These are phyloP conservation scores for Pythium rhizo-oryzae DNA, from an alignment of 352 stramenopile genomes.

Conservation along the genomic window DNA sequence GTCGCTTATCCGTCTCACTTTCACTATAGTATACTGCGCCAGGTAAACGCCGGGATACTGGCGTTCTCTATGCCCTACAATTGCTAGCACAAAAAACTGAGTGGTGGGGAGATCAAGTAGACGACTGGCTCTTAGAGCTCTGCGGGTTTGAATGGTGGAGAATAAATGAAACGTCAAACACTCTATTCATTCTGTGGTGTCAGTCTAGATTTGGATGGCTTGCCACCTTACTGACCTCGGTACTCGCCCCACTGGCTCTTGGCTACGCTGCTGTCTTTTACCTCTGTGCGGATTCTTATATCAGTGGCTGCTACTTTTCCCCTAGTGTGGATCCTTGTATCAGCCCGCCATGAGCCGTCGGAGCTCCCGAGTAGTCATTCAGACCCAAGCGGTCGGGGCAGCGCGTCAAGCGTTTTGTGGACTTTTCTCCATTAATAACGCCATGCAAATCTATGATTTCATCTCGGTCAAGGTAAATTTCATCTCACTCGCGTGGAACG, in stretches of 20 bases:
- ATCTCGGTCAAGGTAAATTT: constrained; percentile 16
- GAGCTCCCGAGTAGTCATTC: background rate
- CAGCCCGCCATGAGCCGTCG: constrained; percentile 1
- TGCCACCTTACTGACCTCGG: background rate
- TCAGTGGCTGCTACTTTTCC: constrained; percentile 6
- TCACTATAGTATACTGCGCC: too few relatives aligned
- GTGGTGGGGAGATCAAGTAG: too few relatives aligned
- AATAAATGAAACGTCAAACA: background rate
- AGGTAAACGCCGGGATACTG: too few relatives aligned
- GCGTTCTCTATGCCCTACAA: too few relatives aligned
- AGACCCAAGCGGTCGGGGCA: constrained; percentile 11
- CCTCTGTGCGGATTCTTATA: constrained; percentile 1
- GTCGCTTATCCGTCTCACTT: too few relatives aligned
- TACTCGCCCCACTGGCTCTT: background rate
- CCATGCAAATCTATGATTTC: constrained; percentile 15
- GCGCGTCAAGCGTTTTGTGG: constrained; percentile 10
- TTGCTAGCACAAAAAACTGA: too few relatives aligned
- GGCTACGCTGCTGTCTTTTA: background rate
- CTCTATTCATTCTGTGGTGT: background rate
- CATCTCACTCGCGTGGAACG: background rate
- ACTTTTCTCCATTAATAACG: constrained; percentile 21
- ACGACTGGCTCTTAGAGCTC: too few relatives aligned
- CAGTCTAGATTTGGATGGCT: constrained; percentile 5
- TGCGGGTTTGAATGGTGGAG: background rate
- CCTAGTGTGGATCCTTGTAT: background rate